phyloP scores from a whole-genome alignment of 2,329 filamentous ascomycete genomes.

The Nemania sp. region DNA sequence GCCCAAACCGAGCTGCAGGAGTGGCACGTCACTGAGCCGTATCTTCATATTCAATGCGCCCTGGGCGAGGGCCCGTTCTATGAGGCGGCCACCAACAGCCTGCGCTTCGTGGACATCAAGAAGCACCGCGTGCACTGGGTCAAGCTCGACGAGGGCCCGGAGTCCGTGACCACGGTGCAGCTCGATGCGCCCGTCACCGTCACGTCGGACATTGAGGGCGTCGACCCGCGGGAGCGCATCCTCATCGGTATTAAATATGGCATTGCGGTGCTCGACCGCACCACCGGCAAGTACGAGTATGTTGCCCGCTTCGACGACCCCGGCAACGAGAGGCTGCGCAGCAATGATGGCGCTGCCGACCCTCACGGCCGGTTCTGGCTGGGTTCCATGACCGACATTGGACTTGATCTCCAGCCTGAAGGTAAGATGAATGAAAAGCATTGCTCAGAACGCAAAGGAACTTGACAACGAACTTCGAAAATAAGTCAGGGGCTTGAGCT shows the following conservation, averaged over 20 bases:
- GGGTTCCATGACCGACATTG: constrained; percentile 81
- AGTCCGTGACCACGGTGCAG: constrained; percentile 64
- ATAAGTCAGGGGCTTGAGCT: too few relatives aligned
- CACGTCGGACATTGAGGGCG: constrained; percentile 77
- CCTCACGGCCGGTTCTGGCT: constrained; percentile 82
- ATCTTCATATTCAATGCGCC: constrained; percentile 65
- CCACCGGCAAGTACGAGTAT: constrained; percentile 57
- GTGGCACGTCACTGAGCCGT: constrained; percentile 57
- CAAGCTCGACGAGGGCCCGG: constrained; percentile 64
- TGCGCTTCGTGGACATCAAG: constrained; percentile 84
- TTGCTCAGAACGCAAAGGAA: too few relatives aligned
- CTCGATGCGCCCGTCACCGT: constrained; percentile 62
- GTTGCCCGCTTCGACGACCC: constrained; percentile 51
- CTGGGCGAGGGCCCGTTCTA: constrained; percentile 78
- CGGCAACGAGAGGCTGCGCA: constrained; percentile 59
- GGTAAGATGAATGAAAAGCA: constrained; percentile 43
- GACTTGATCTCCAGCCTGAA: constrained; percentile 60
- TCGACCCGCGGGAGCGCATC: constrained; percentile 65
- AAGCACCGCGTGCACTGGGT: constrained; percentile 74
- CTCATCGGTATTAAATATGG: constrained; percentile 81
- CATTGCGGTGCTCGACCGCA: constrained; percentile 74
- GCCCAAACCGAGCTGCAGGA: constrained; percentile 41
- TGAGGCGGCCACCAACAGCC: constrained; percentile 63
- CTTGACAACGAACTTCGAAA: too few relatives aligned
- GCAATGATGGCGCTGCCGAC: constrained; percentile 85